Conservation (phyloP, 108 stramenopile species). For the Nitzschia putrida region DNA sequence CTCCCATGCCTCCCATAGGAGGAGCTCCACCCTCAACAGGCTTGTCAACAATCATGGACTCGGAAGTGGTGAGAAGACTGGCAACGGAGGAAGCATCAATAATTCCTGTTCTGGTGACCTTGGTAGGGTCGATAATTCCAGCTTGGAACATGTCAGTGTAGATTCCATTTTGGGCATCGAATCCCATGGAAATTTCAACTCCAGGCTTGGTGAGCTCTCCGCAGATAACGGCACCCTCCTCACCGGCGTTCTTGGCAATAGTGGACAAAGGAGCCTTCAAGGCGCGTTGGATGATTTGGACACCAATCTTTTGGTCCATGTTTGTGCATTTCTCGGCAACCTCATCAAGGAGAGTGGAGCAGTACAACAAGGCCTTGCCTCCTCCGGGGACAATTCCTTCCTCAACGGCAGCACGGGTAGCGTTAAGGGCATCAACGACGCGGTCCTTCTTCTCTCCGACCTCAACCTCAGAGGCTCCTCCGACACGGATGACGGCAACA, state of each 20-base stretch:
- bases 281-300: conserved; percentile 96
- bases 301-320: conserved; percentile 98
- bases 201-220: conserved; percentile 89
- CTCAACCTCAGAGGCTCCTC: conserved; percentile 98
- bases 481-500: conserved; percentile 99
- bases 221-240: conserved; percentile 96
- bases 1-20: conserved; percentile 90
- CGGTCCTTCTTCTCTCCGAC: conserved; percentile 99
- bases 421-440: conserved; percentile 99
- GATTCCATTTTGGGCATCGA: conserved; percentile 87
- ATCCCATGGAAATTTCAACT: conserved; percentile 74
- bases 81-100: conserved; percentile 98
- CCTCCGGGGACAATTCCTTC: conserved; percentile 99
- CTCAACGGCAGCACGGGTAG: conserved; percentile 98
- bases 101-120: conserved; percentile 98
- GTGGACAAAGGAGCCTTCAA: conserved; percentile 90
- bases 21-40: conserved; percentile 78
- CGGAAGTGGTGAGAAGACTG: conserved; percentile 96
- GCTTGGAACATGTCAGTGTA: conserved; percentile 93
- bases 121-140: conserved; percentile 99
- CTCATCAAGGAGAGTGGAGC: conserved; percentile 84
- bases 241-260: conserved; percentile 96
- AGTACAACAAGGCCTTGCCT: conserved; percentile 97
- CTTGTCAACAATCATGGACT: conserved; percentile 97
- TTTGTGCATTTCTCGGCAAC: conserved; percentile 86